Evolutionary conservation across 768 basidiomycete genomes (phyloP), one percentile per base, ranked within the genome.

Genomic region (Trametopsis cervina): DNA sequence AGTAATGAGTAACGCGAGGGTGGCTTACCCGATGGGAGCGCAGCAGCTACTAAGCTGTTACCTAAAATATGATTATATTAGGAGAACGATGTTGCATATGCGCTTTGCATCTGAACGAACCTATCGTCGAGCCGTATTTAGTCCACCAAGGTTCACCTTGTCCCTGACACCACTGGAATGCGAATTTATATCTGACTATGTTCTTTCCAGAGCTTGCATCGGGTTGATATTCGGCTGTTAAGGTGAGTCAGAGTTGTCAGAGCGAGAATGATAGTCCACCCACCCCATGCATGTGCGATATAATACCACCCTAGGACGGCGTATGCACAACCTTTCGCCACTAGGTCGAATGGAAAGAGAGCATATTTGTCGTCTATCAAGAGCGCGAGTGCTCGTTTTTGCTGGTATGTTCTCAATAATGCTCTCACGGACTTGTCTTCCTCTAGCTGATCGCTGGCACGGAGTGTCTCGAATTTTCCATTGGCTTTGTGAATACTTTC

Each of bases 111-210:
- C n/a, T n/a, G n/a, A n/a, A n/a, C n/a, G n/a, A n/a, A n/a, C n/a
- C n/a, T n/a, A 7, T 15, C 29, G 29, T 15, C 15, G 29, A 33
- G 29, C 29, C 29, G 29, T 7, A 33, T 25, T 22, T 36, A 4
- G 64, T 44, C 76, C 77, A 79, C 77, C 77, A 78, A 1, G 76
- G 76, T 33, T 62, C 56, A 4, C 65, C 85, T 67, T 90, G 89
- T 37, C 71, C 75, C 51, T 81, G 76, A 53, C 85, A 87, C 87
- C 88, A 91, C 55, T 84, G 83, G 54, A 91, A 91, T 4, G 83
- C 81, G 56, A 91, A 89, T 60, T 90, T 91, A 60, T 79, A 87
- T 5, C 88, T 71, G 11, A 87, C 73, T n/a, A 86, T 77, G n/a
- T 64, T 67, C 10, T 76, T 75, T 25, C 56, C 62, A 15, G 67